Conservation (phyloP, 345 rosid genomes). For the Moricandia moricandioides region DNA sequence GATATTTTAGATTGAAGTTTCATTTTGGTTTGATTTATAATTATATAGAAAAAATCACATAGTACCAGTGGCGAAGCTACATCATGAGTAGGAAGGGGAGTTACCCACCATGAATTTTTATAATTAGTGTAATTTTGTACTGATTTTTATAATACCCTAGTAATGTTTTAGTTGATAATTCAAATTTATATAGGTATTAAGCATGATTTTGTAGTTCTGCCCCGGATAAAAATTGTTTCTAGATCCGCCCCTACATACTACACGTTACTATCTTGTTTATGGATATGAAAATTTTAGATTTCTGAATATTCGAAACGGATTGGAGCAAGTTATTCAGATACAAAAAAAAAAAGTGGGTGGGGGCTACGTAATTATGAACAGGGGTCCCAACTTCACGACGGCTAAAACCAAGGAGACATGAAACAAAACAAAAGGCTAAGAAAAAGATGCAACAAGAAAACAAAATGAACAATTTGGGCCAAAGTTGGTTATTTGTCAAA, state of each 20-base stretch:
- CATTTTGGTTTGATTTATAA: not conserved
- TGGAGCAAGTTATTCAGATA: not conserved
- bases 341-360: not conserved
- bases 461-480: constrained; percentile 27
- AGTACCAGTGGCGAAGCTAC: too few relatives aligned
- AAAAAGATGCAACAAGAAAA: constrained; percentile 12
- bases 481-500: constrained; percentile 26
- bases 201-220: too few relatives aligned
- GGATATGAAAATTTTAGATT: not conserved
- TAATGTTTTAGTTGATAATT: too few relatives aligned
- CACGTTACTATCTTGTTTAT: not conserved
- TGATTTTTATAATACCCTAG: too few relatives aligned
- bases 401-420: constrained; percentile 17
- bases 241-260: not conserved
- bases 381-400: constrained; percentile 7
- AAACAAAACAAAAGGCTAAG: constrained; percentile 2
- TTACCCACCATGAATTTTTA: too few relatives aligned
- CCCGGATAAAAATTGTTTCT: too few relatives aligned
- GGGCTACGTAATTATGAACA: constrained; percentile 6
- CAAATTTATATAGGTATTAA: too few relatives aligned
- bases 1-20: not conserved
- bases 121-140: too few relatives aligned
- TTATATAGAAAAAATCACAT: too few relatives aligned
- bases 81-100: too few relatives aligned
- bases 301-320: not conserved